phyloP scores from a whole-genome alignment of 2,329 filamentous ascomycete species.

The Calonectria hongkongensis region DNA sequence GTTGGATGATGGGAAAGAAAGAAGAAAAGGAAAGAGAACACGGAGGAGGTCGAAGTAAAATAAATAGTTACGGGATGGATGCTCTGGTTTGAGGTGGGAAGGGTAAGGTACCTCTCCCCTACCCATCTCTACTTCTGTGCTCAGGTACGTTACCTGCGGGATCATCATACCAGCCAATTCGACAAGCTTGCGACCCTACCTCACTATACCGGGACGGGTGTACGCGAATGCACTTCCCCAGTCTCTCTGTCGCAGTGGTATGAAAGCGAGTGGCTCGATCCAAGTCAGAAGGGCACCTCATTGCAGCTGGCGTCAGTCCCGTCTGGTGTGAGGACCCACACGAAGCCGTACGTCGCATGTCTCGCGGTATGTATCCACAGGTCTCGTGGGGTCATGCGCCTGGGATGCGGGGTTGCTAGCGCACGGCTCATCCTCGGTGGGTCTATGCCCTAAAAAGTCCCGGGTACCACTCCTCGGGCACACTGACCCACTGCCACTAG shows the following conservation, averaged over 20 bases:
- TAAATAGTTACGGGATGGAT: slow-evolving; percentile 40
- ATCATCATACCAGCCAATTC: slow-evolving; percentile 34
- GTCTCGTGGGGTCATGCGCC: slow-evolving; percentile 50
- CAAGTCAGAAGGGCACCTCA: slow-evolving; percentile 47
- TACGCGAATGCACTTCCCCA: slow-evolving; percentile 29
- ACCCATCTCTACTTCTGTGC: slow-evolving; percentile 29
- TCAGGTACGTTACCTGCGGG: slow-evolving; percentile 32
- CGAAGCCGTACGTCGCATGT: slow-evolving; percentile 42
- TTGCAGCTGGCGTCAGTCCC: slow-evolving; percentile 44
- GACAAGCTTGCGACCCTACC: slow-evolving; percentile 27
- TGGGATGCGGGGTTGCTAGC: slow-evolving; percentile 48
- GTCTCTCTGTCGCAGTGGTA: slow-evolving; percentile 23
- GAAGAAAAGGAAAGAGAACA: slow-evolving; percentile 50
- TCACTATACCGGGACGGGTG: slow-evolving; percentile 24
- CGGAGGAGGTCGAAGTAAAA: slow-evolving; percentile 51
- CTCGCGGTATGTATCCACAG: slow-evolving; percentile 39
- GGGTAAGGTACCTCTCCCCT: slow-evolving; percentile 33
- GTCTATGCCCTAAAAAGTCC: slow-evolving; percentile 38
- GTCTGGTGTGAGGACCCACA: slow-evolving; percentile 50
- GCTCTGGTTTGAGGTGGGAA: slow-evolving; percentile 31
- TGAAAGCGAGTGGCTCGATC: slow-evolving; percentile 45
- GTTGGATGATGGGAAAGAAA: slow-evolving; percentile 48
- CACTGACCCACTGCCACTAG: slow-evolving; percentile 30
- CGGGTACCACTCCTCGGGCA: slow-evolving; percentile 37
- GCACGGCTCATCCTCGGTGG: slow-evolving; percentile 44